A percentile compares a stretch with the other conserved stretches of the same genome.
These are phyloP conservation scores for Aspergillus sp. DNA, from an alignment of 2,329 filamentous ascomycete species.

Conservation along the genomic window DNA sequence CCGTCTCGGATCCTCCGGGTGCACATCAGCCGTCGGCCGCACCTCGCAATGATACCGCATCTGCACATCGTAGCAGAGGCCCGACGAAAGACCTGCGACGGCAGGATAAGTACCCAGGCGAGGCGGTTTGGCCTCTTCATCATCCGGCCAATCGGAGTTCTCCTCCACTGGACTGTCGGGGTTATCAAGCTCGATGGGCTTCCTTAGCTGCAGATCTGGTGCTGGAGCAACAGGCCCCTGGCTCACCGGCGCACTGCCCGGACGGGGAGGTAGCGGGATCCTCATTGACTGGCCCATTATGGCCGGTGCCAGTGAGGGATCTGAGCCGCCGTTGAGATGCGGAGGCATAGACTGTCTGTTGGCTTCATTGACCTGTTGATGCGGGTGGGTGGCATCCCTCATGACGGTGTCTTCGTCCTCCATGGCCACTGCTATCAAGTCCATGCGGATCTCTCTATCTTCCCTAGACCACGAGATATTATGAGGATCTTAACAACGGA, in stretches of 20 bases:
- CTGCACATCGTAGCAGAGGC: conserved; percentile 80
- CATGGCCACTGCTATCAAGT: conserved; percentile 12
- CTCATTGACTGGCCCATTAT: conserved; percentile 14
- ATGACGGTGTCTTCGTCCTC: conserved; percentile 36
- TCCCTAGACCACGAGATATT: conserved; percentile 2
- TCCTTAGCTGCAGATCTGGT: neutral
- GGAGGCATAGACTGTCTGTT: conserved; percentile 9
- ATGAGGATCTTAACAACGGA: conserved; percentile 2
- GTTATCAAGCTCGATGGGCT: conserved; percentile 19
- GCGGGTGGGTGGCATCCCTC: conserved; percentile 22
- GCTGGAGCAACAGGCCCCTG: neutral
- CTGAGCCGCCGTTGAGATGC: conserved; percentile 13
- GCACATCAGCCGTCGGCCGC: conserved; percentile 60
- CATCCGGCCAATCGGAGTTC: conserved; percentile 36
- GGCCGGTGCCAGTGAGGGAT: conserved; percentile 17
- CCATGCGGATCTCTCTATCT: conserved; percentile 5
- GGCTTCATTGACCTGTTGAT: conserved; percentile 11
- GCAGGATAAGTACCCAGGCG: conserved; percentile 35
- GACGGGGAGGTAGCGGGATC: conserved; percentile 11
- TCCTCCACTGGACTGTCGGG: conserved; percentile 30
- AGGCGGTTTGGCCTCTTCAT: conserved; percentile 20
- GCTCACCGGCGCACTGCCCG: neutral
- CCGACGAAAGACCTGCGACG: conserved; percentile 54
- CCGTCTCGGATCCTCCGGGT: conserved; percentile 86
- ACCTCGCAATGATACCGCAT: conserved; percentile 95